Evolutionary conservation across 805 yeast genomes (phyloP).

Genomic region (Sugiyamaella chiloensis): DNA sequence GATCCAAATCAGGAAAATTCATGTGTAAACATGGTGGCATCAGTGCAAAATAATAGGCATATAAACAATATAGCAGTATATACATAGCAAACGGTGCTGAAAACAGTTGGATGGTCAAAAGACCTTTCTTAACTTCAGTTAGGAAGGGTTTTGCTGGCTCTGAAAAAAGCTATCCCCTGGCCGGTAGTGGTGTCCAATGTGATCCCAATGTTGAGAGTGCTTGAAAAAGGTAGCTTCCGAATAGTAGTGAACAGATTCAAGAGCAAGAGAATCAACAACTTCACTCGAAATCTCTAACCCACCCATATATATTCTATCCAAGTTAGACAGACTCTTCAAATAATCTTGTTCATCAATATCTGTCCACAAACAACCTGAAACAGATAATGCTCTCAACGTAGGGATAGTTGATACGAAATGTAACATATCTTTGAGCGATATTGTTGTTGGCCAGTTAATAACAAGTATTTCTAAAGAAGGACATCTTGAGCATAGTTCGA

Average conservation of each 20-base stretch:
- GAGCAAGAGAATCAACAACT: background rate
- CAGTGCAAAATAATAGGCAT: no score
- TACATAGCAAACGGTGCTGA: no score
- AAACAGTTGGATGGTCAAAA: no score
- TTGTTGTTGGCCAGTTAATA: background rate
- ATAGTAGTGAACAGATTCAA: background rate
- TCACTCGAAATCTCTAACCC: background rate
- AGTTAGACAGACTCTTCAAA: background rate
- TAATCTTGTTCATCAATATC: background rate
- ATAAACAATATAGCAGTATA: no score
- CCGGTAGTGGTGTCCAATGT: constrained; percentile 2
- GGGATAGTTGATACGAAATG: background rate
- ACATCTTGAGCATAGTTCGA: background rate
- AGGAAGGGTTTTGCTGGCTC: no score
- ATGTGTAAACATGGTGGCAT: no score
- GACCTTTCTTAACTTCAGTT: no score
- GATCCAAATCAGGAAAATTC: no score
- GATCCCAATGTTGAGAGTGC: background rate
- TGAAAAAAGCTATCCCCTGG: constrained; percentile 4
- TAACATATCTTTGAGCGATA: background rate
- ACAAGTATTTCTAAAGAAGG: background rate
- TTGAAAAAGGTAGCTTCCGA: background rate
- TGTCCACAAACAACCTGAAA: background rate
- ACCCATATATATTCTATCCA: background rate
- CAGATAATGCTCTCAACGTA: background rate